phyloP scores from a whole-genome alignment of 371 early-diverging fungal genomes.

The Mucor mucedo region DNA sequence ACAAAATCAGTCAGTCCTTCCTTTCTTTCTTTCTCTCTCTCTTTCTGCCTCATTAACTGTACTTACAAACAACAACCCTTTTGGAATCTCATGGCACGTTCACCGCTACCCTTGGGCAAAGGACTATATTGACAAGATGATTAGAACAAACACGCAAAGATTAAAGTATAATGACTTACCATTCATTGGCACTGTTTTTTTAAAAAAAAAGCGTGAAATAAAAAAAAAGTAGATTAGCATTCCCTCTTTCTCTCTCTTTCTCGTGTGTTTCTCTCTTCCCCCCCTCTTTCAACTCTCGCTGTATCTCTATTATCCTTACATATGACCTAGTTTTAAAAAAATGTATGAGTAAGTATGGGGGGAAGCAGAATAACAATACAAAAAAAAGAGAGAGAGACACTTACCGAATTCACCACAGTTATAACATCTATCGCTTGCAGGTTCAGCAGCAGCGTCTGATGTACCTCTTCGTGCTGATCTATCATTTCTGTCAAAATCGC shows the following conservation, averaged over 20 bases:
- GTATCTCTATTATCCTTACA: conserved; percentile 30
- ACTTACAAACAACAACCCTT: conserved; percentile 52
- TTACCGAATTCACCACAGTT: conserved; percentile 52
- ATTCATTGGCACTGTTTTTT: conserved; percentile 44
- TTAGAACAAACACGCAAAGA: too few relatives aligned
- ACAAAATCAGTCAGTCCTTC: not conserved
- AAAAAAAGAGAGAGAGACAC: not conserved
- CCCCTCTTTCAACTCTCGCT: not conserved
- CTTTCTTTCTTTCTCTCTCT: not conserved
- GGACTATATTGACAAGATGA: conserved; percentile 20
- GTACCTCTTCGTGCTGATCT: conserved; percentile 22
- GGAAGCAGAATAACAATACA: too few relatives aligned
- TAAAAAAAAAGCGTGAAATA: not conserved
- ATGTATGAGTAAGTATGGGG: not conserved
- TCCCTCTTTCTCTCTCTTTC: not conserved
- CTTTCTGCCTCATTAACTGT: too few relatives aligned
- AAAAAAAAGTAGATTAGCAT: not conserved
- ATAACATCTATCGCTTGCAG: conserved; percentile 41
- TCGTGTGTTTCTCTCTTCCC: not conserved
- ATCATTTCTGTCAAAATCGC: conserved; percentile 22
- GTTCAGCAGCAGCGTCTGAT: not conserved
- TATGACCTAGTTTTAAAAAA: conserved; percentile 36
- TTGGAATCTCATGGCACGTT: conserved; percentile 49
- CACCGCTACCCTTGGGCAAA: conserved; percentile 49
- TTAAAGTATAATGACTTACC: conserved; percentile 25